Evolutionary conservation across 2,329 filamentous ascomycete genomes (phyloP), one percentile per base, ranked within the genome.

Genomic region (Daldinia sp.): DNA sequence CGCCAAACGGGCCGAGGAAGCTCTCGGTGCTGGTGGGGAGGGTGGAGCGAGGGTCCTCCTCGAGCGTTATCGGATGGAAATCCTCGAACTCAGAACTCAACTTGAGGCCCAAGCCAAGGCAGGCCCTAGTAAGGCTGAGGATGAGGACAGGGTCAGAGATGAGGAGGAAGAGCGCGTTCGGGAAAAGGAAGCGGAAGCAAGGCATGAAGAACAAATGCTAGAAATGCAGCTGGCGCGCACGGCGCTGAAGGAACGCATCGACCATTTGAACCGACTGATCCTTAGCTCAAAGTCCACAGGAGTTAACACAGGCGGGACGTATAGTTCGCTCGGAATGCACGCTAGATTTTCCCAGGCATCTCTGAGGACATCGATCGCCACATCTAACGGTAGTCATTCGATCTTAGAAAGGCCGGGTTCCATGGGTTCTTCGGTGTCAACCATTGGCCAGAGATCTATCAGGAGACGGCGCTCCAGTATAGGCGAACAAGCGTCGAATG

Each of bases 221-320:
- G 95, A 99, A 78, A 98, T 99, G 92, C 95, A 99, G 76, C 85
- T 99, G 47, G 95, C 95, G 29, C 88, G 95, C 39, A 99, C 95
- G 0, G 95, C 95, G 0, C 81, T 99, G 56, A 99, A 98, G 77
- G 95, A 99, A 80, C 90, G 95, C 27, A 99, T 99, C 71, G 94
- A 97, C 75, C 95, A 99, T 77, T 83, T 99, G 47, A 99, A 98
- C 78, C 89, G 94, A 48, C 82, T 99, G 50, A 98, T 99, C 67
- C 81, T 99, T 62, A 96, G 93, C 75, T 98, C 94, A 13, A 97
- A 97, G 75, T 98, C 94, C 4, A 91, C 92, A 4, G 95, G 95
- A 4, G 95, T 99, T 57, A 99, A 99, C 77, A 84, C 82, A 29
- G 90, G 89, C 68, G 89, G 90, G 19, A 88, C 89, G 1, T 88